These are phyloP conservation scores for Cercospora sp. DNA, from an alignment of 2,329 filamentous ascomycete species.

Conservation along the genomic window DNA sequence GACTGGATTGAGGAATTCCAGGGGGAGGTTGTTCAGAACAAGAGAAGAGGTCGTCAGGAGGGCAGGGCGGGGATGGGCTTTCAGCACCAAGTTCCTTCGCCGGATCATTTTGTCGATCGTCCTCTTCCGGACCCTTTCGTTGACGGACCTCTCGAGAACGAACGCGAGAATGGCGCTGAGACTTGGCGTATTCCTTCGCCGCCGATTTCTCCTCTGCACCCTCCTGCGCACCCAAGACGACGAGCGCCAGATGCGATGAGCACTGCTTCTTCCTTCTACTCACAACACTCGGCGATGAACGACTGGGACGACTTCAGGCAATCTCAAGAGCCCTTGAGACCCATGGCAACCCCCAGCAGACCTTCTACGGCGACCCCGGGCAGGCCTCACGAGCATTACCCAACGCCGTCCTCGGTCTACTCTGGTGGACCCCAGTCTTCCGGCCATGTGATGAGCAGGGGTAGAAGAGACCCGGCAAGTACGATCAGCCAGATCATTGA, in stretches of 20 bases:
- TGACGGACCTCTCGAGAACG: not conserved
- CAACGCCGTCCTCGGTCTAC: constrained; percentile 2
- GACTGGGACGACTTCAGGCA: not conserved
- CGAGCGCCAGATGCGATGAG: not conserved
- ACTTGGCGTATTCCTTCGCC: not conserved
- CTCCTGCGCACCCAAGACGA: not conserved
- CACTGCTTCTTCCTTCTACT: constrained; percentile 3
- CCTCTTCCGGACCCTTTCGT: not conserved
- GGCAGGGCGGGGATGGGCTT: not conserved
- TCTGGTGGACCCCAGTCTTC: constrained; percentile 3
- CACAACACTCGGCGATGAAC: not conserved
- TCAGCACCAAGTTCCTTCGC: not conserved
- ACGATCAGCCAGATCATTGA: constrained; percentile 15
- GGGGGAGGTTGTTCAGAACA: not conserved
- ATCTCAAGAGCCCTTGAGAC: not conserved
- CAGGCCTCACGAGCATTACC: not conserved
- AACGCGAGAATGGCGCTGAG: not conserved
- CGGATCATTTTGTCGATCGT: not conserved
- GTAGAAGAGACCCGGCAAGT: not conserved
- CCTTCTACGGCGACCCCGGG: not conserved
- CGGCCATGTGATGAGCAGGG: not conserved
- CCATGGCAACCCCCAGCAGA: not conserved
- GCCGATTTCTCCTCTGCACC: not conserved
- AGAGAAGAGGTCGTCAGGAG: not conserved
- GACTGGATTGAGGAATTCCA: not conserved